Evolutionary conservation across 1,284 basidiomycete species (phyloP), one percentile per base, ranked within the genome.

Genomic region (Leccinum insolens): DNA sequence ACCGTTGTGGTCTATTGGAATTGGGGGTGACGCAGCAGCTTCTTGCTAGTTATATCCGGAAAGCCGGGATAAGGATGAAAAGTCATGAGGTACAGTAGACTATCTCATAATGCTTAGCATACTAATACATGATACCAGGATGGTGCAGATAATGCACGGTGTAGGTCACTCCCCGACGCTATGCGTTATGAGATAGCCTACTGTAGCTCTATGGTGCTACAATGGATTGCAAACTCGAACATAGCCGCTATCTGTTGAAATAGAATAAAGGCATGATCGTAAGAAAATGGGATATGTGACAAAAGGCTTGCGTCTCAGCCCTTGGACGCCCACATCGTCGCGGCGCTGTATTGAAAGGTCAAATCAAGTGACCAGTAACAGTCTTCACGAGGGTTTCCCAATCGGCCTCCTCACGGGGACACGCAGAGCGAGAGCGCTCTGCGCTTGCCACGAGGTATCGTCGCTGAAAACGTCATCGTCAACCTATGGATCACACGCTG

Each of bases 1-100:
- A 4, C 11, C 20, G 7, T 6, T 3, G 4, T 28, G 2, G 34
- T 34, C 49, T 8, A 58, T 55, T 55, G 28, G 8, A 7, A 2
- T 46, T 41, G 17, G 8, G 11, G 44, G 39, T 72, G 49, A 77
- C 57, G 9, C 44, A 8, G 55, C 63, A 4, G 8, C 4, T 11
- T 17, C 46, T 3, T 3, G 12, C 12, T 55, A 75, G 74, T 31
- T 77, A 41, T 77, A 75, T 49, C 76, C 76, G 6, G 66, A 65
- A 60, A 60, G 46, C 41, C 63, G 65, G 49, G 41, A 46, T 14
- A 52, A 60, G 41, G 28, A 46, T 12, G 66, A 64, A 31, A 60
- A 34, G 22, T 44, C 31, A 22, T 66, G 57, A 68, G 39, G 39
- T 49, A 49, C 14, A 41, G 39, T 41, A 41, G 39, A 41, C 39